Percentiles rank a stretch among this genome's conserved stretches.
phyloP scores from a whole-genome alignment of 805 yeast species.

The Sugiyamaella floridensis region DNA sequence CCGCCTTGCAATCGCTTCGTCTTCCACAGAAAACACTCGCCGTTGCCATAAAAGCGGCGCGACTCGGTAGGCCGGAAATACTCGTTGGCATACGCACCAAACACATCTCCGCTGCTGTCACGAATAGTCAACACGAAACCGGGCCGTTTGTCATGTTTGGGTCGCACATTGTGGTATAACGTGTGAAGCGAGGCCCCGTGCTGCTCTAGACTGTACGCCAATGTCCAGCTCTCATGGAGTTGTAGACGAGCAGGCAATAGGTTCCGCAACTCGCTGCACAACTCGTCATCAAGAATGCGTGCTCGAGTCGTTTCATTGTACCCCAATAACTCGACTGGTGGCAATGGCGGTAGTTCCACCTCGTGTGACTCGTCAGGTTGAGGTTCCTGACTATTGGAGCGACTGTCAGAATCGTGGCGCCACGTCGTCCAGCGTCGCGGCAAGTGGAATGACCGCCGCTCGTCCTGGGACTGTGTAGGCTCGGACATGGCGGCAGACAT shows the following conservation, averaged over 20 bases:
- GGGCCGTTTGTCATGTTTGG: constrained; percentile 34
- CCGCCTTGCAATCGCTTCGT: constrained; percentile 37
- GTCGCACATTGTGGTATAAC: constrained; percentile 39
- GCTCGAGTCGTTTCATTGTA: constrained; percentile 52
- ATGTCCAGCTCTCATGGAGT: constrained; percentile 66
- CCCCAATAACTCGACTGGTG: constrained; percentile 42
- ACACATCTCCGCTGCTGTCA: constrained; percentile 56
- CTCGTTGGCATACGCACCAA: constrained; percentile 75
- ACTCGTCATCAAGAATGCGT: constrained; percentile 47
- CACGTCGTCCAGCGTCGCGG: background rate
- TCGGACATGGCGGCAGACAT: background rate
- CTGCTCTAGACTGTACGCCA: constrained; percentile 81
- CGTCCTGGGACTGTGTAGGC: background rate
- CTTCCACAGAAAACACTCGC: constrained; percentile 92
- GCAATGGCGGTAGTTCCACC: constrained; percentile 21
- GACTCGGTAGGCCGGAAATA: constrained; percentile 62
- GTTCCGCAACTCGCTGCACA: constrained; percentile 69
- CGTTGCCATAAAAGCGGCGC: constrained; percentile 80
- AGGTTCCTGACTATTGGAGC: background rate
- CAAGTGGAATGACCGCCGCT: background rate
- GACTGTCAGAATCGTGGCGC: background rate
- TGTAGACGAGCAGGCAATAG: constrained; percentile 76
- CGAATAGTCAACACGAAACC: constrained; percentile 73
- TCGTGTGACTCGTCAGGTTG: background rate
- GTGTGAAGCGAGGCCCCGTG: constrained; percentile 86